phyloP scores from a whole-genome alignment of 2,329 filamentous ascomycete genomes.

The Aureobasidium sp. region DNA sequence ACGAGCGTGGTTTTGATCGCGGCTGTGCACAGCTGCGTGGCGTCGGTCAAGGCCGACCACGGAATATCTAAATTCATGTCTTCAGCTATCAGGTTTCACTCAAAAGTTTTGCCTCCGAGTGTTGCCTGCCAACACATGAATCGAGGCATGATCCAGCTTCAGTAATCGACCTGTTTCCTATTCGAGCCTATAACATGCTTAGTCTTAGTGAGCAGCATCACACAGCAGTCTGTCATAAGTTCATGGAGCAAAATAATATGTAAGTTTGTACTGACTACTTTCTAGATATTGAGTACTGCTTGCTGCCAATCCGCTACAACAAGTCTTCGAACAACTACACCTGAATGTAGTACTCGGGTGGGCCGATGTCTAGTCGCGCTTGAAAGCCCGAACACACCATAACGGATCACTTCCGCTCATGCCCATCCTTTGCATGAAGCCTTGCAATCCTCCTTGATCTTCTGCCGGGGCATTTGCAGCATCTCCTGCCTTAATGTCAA shows the following conservation, averaged over 20 bases:
- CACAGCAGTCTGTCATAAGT: neutral
- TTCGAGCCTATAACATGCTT: neutral
- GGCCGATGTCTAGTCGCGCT: neutral
- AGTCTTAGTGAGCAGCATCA: neutral
- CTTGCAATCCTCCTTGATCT: slow-evolving; percentile 18
- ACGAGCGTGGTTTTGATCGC: neutral
- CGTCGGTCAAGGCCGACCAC: slow-evolving; percentile 8
- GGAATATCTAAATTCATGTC: neutral
- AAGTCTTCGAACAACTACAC: neutral
- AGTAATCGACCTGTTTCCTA: neutral
- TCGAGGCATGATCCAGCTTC: neutral
- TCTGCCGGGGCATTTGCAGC: slow-evolving; percentile 10
- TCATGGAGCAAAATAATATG: neutral
- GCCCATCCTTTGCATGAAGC: slow-evolving; percentile 25
- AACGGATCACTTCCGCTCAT: slow-evolving; percentile 32
- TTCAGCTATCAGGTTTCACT: neutral
- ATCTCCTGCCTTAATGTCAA: slow-evolving; percentile 32
- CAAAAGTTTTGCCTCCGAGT: no score
- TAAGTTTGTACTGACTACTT: neutral
- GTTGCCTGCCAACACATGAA: neutral
- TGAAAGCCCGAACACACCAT: slow-evolving; percentile 33
- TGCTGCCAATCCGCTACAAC: neutral
- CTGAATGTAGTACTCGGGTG: neutral
- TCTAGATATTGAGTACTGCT: neutral
- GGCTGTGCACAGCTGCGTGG: slow-evolving; percentile 4